Evolutionary conservation across 2,329 filamentous ascomycete species (phyloP).

Genomic region (Coniochaeta prunicola): DNA sequence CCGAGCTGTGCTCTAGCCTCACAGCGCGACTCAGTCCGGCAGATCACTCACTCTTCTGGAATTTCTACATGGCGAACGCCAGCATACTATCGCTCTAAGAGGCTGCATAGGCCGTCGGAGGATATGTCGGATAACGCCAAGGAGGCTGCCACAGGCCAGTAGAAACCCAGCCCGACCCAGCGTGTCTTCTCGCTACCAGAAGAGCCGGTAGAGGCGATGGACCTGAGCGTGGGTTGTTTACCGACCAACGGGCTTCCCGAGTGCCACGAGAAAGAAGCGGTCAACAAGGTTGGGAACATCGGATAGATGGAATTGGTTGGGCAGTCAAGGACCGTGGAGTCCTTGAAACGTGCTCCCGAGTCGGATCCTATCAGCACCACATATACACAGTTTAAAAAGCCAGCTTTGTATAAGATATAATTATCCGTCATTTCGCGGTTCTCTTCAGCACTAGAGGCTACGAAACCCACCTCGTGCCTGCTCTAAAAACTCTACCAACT

Average conservation of each 20-base stretch:
- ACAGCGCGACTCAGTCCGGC: neutral
- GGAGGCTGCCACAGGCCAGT: neutral
- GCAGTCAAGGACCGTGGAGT: neutral
- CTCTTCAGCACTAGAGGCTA: neutral
- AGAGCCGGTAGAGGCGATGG: neutral
- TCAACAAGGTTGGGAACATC: neutral
- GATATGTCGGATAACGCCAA: neutral
- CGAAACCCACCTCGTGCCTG: neutral
- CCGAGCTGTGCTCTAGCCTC: neutral
- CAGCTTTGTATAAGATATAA: neutral
- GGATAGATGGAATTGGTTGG: neutral
- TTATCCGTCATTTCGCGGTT: neutral
- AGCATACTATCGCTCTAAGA: neutral
- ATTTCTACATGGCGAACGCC: neutral
- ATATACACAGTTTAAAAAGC: neutral
- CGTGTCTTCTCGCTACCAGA: too few species aligned
- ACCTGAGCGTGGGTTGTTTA: neutral
- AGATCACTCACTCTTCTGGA: neutral
- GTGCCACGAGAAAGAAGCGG: neutral
- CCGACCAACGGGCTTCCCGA: neutral
- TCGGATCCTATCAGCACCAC: neutral
- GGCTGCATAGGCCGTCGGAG: neutral
- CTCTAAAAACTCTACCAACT: neutral
- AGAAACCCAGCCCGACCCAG: neutral
- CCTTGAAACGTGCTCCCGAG: neutral